Base-by-base conservation (phyloP, 2,329 filamentous ascomycete species). In the Fusarium paranaense region DNA sequence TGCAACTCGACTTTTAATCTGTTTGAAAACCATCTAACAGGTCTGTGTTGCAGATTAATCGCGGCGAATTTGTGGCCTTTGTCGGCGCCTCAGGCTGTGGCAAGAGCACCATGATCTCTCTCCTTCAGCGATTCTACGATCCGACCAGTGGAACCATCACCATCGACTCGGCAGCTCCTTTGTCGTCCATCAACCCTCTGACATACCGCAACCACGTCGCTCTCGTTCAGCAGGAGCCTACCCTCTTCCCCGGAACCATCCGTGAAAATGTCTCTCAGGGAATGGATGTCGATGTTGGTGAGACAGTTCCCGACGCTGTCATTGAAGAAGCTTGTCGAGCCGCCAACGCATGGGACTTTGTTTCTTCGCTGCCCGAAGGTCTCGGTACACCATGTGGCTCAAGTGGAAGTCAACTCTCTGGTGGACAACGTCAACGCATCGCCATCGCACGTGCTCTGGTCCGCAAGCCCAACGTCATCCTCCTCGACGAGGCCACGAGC, bases 41-140 rank as follows among this genome's bases (percentile, higher is more conserved):
- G 27, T 27, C 27, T 6, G 27, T 27, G 27, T 27, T 27, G 2
- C 93, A 93, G 66, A 68, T 64, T 1, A 16, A 64, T 4, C 16
- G 25, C 1, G 86, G 86, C 25, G 82, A 87, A 56, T 88, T 86
- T 47, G 82, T 86, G 4, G 88, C 87, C 0, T 82, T 90, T 20
- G 88, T 90, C 0, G 88, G 88, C 3, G 56, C 56, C 18, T 58
- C 56, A 14, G 88, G 89, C 18, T 88, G 87, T 64, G 88, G 88
- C 1, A 92, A 92, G 78, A 89, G 87, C 2, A 91, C 90, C 2
- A 87, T 89, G 56, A 85, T 92, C 59, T 85, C 86, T 10, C 80
- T 87, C 59, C 78, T 87, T 1, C 82, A 86, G 65, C 81, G 84
- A 2, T 84, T 84, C 74, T 85, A 85, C 73, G 81, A 83, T 57